A percentile compares a stretch with the other conserved stretches of the same genome.
Evolutionary conservation across 2,329 filamentous ascomycete genomes (phyloP).

Genomic region (Kalmusia sp.): DNA sequence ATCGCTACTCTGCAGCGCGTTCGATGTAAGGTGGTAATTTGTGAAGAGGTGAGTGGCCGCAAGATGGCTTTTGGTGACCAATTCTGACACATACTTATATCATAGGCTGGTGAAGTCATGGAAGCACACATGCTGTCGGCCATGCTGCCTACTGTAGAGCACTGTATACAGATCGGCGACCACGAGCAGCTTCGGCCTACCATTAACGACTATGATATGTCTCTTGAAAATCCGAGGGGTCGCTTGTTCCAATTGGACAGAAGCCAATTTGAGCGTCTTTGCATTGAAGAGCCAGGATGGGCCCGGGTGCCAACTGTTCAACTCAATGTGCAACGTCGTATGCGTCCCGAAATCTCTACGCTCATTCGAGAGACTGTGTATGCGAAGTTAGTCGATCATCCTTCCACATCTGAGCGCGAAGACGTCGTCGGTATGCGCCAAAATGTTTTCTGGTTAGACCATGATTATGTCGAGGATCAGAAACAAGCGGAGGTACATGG

Average conservation of each 20-base stretch:
- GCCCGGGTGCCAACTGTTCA: constrained; percentile 32
- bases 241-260: constrained; percentile 62
- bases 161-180: constrained; percentile 70
- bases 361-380: constrained; percentile 67
- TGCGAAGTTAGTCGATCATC: constrained; percentile 60
- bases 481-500: constrained; percentile 16
- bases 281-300: constrained; percentile 32
- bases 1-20: constrained; percentile 59
- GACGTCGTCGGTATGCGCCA: constrained; percentile 61
- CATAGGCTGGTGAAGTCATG: constrained; percentile 72
- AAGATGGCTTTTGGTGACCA: no score
- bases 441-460: constrained; percentile 69
- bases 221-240: constrained; percentile 58
- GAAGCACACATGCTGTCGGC: constrained; percentile 69
- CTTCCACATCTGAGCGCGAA: constrained; percentile 48
- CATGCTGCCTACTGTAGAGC: constrained; percentile 65
- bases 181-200: constrained; percentile 68
- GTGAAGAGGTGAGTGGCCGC: no score
- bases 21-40: constrained; percentile 64
- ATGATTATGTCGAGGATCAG: constrained; percentile 55
- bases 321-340: constrained; percentile 68
- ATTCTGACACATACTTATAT: no score
- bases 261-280: constrained; percentile 68
- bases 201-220: constrained; percentile 63
- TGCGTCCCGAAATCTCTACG: constrained; percentile 68